These are phyloP conservation scores for Tagetes erecta DNA, from an alignment of 129 eudicot genomes.

Conservation along the genomic window DNA sequence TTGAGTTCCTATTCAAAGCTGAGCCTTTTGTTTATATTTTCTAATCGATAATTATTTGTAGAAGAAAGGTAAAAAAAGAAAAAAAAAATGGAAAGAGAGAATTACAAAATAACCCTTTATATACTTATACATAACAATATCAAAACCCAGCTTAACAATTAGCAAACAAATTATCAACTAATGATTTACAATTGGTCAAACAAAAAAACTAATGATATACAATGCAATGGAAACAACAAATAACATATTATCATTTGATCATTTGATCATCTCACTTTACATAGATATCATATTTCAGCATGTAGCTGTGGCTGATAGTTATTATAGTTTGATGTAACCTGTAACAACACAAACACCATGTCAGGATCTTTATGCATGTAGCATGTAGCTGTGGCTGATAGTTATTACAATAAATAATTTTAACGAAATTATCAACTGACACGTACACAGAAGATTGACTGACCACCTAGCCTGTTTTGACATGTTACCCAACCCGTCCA, in stretches of 20 bases:
- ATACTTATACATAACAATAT: slow-evolving; percentile 1
- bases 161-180: background rate
- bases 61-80: too few relatives aligned
- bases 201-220: background rate
- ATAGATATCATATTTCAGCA: background rate
- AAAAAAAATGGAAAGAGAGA: too few relatives aligned
- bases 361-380: too few relatives aligned
- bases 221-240: background rate
- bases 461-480: background rate
- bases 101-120: too few relatives aligned
- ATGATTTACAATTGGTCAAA: background rate
- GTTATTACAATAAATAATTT: too few relatives aligned
- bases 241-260: too few relatives aligned
- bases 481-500: background rate
- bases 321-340: slow-evolving; percentile 13
- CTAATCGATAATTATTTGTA: too few relatives aligned
- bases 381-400: background rate
- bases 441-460: background rate
- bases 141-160: background rate
- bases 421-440: too few relatives aligned
- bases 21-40: too few relatives aligned
- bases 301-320: background rate
- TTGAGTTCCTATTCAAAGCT: too few relatives aligned
- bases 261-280: background rate
- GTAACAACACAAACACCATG: slow-evolving; percentile 5